A percentile compares a stretch with the other conserved stretches of the same genome.
These are phyloP conservation scores for Waitea zeae DNA, from an alignment of 1,284 basidiomycete genomes.

Conservation along the genomic window DNA sequence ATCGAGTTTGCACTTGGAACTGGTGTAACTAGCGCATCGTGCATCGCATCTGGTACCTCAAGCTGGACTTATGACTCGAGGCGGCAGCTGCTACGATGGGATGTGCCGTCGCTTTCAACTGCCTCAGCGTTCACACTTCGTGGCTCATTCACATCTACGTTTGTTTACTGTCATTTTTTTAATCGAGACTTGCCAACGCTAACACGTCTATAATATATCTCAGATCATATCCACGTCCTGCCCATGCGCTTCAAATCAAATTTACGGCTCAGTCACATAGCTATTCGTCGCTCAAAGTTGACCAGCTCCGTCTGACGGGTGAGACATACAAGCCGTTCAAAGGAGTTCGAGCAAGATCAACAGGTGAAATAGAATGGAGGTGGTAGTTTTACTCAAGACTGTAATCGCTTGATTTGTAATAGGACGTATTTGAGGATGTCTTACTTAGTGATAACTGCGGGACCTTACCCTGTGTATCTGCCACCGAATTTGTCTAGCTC, in stretches of 20 bases:
- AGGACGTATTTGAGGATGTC: too few species aligned
- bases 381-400: slow-evolving; percentile 22
- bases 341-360: slow-evolving; percentile 46
- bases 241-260: slow-evolving; percentile 53
- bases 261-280: slow-evolving; percentile 63
- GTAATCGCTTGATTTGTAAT: too few species aligned
- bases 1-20: not conserved
- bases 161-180: too few species aligned
- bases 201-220: not conserved
- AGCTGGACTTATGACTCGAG: not conserved
- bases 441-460: too few species aligned
- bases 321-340: slow-evolving; percentile 63
- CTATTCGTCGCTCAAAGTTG: slow-evolving; percentile 70
- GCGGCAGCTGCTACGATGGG: not conserved
- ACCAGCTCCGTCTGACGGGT: slow-evolving; percentile 69
- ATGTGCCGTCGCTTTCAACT: not conserved
- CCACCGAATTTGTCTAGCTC: too few species aligned
- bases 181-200: too few species aligned
- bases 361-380: slow-evolving; percentile 57
- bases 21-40: not conserved
- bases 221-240: slow-evolving; percentile 28
- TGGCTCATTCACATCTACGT: not conserved
- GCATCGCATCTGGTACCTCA: not conserved
- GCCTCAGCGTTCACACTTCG: not conserved
- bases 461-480: too few species aligned